Conservation (phyloP, 2,329 filamentous ascomycete species). For the Sordariomycetes sp. region DNA sequence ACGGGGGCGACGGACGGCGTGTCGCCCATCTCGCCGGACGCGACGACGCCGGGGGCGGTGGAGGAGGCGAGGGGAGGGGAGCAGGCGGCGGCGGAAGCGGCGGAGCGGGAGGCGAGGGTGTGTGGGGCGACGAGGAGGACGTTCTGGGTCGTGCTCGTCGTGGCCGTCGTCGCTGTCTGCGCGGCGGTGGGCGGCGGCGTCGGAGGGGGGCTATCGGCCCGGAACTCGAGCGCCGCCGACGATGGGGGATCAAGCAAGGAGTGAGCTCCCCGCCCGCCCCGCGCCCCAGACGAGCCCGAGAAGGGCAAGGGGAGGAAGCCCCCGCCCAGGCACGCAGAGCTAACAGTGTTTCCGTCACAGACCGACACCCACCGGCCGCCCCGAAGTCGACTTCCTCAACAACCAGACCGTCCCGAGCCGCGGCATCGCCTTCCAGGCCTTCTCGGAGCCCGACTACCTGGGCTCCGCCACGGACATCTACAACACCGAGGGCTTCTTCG, state of each 20-base stretch:
- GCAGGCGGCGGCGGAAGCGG: not conserved
- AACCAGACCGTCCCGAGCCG: slow-evolving; percentile 9
- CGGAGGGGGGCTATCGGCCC: slow-evolving; percentile 6
- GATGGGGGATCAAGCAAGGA: not conserved
- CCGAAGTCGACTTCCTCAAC: slow-evolving; percentile 10
- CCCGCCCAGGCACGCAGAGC: not conserved
- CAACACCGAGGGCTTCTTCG: slow-evolving; percentile 11
- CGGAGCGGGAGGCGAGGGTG: slow-evolving; percentile 3
- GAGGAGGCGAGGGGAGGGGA: not conserved
- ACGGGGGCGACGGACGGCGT: not conserved
- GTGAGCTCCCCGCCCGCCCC: not conserved
- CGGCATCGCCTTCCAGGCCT: slow-evolving; percentile 18
- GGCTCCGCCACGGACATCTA: slow-evolving; percentile 12
- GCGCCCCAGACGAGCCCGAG: too few species aligned
- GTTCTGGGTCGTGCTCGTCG: slow-evolving; percentile 7
- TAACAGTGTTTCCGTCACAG: not conserved
- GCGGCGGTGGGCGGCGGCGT: slow-evolving; percentile 9
- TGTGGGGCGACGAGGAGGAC: slow-evolving; percentile 7
- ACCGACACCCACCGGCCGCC: not conserved
- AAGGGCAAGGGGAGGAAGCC: too few species aligned
- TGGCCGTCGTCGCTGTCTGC: slow-evolving; percentile 7
- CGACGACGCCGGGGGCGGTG: not conserved
- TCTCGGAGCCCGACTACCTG: slow-evolving; percentile 10
- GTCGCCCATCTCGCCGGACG: not conserved
- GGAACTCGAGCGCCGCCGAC: not conserved